These are phyloP conservation scores for Suillus spraguei DNA, from an alignment of 768 basidiomycete genomes.

Conservation along the genomic window DNA sequence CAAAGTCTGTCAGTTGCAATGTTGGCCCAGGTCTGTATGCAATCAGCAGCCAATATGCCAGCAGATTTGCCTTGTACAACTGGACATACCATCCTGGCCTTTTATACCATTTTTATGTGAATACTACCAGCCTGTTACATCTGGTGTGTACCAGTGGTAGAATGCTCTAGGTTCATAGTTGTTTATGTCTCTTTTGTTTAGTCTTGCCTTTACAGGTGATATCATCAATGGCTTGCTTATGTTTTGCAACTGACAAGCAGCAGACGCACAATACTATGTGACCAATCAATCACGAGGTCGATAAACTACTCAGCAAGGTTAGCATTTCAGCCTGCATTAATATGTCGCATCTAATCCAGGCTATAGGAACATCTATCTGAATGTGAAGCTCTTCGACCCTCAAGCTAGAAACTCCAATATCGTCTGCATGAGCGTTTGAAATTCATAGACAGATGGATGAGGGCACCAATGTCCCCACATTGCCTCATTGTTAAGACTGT, in stretches of 20 bases:
- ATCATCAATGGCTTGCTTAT: not conserved
- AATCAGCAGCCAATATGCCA: not conserved
- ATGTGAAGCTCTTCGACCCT: constrained; percentile 80
- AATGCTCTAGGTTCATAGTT: not conserved
- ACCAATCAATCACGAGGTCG: constrained; percentile 82
- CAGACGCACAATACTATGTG: constrained; percentile 90
- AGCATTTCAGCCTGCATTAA: constrained; percentile 11
- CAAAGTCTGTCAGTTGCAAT: not conserved
- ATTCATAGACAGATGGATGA: not conserved
- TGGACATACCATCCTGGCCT: not conserved
- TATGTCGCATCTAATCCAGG: constrained; percentile 7
- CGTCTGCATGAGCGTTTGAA: constrained; percentile 49
- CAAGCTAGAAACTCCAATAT: constrained; percentile 63
- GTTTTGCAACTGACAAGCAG: not conserved
- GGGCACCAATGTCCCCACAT: not conserved
- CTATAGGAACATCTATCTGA: constrained; percentile 77
- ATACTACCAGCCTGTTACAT: not conserved
- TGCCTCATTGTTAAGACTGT: too few relatives aligned
- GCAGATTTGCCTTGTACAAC: not conserved
- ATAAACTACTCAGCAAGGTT: constrained; percentile 85
- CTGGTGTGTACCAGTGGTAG: constrained; percentile 46
- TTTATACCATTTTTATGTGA: not conserved
- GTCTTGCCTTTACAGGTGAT: constrained; percentile 75
- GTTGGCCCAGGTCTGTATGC: not conserved
- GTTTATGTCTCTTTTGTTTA: constrained; percentile 23